Conservation (phyloP, 78 protist genomes). For the Dictyostelium discoideum region DNA sequence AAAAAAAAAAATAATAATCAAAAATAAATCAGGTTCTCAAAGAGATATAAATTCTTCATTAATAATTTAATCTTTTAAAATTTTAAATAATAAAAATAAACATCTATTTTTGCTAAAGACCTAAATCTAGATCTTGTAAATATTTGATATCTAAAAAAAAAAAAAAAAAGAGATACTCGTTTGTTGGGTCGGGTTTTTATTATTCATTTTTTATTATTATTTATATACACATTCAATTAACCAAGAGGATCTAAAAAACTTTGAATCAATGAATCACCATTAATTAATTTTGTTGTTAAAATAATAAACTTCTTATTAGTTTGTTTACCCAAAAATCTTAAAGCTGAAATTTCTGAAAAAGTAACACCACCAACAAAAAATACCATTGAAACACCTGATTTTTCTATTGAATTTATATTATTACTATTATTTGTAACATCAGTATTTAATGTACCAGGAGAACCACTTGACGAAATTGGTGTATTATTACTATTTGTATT, state of each 20-base stretch:
- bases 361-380: slow-evolving; percentile 94
- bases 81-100: no score
- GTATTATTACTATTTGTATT: not conserved
- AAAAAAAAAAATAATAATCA: no score
- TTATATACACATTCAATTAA: not conserved
- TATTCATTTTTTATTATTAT: no score
- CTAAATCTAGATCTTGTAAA: no score
- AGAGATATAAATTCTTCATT: no score
- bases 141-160: no score
- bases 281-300: slow-evolving; percentile 86
- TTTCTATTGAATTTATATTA: not conserved
- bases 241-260: slow-evolving; percentile 32
- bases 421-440: not conserved
- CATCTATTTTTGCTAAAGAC: no score
- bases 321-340: slow-evolving; percentile 87
- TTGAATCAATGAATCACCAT: slow-evolving; percentile 83
- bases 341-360: slow-evolving; percentile 89
- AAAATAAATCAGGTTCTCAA: no score
- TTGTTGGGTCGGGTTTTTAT: no score
- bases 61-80: no score
- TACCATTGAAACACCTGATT: slow-evolving; percentile 75
- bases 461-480: not conserved
- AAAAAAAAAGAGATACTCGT: no score
- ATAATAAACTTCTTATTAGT: slow-evolving; percentile 75
- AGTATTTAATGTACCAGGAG: no score